Evolutionary conservation across 1,284 basidiomycete genomes (phyloP).

Genomic region (Microbotryum scabiosae): DNA sequence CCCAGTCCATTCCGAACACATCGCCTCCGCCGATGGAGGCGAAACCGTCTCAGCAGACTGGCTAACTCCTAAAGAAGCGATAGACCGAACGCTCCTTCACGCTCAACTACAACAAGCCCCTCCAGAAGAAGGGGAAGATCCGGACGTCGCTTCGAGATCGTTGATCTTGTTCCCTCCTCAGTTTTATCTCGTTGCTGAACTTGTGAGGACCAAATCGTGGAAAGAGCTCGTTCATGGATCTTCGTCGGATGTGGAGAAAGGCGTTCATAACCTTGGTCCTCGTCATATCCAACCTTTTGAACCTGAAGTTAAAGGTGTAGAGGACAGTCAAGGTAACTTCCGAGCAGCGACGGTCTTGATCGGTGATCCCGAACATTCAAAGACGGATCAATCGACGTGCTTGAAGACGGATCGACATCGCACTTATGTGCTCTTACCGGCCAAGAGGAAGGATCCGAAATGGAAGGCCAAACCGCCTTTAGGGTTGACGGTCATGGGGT

Average conservation of each 20-base stretch:
- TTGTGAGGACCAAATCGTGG: conserved; percentile 12
- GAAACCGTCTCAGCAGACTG: conserved; percentile 26
- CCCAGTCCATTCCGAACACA: conserved; percentile 3
- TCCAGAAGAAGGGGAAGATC: neutral
- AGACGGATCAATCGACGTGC: neutral
- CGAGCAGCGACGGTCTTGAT: conserved; percentile 15
- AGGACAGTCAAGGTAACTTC: neutral
- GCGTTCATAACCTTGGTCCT: neutral
- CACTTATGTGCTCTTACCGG: conserved; percentile 19
- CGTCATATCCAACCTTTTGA: conserved; percentile 2
- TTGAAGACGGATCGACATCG: conserved; percentile 2
- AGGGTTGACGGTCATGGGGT: conserved; percentile 21
- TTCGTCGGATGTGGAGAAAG: neutral
- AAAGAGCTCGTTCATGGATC: neutral
- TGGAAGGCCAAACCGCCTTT: conserved; percentile 7
- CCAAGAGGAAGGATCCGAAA: neutral
- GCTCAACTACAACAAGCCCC: conserved; percentile 3
- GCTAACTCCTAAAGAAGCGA: conserved; percentile 28
- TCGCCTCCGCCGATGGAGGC: conserved; percentile 19
- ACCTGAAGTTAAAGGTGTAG: neutral
- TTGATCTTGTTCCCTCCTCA: conserved; percentile 32
- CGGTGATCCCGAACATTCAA: conserved; percentile 13
- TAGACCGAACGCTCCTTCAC: conserved; percentile 18
- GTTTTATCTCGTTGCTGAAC: conserved; percentile 31
- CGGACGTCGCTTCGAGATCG: neutral